These are phyloP conservation scores for Pterocarpus santalinus DNA, from an alignment of 306 rosid genomes.

Conservation along the genomic window DNA sequence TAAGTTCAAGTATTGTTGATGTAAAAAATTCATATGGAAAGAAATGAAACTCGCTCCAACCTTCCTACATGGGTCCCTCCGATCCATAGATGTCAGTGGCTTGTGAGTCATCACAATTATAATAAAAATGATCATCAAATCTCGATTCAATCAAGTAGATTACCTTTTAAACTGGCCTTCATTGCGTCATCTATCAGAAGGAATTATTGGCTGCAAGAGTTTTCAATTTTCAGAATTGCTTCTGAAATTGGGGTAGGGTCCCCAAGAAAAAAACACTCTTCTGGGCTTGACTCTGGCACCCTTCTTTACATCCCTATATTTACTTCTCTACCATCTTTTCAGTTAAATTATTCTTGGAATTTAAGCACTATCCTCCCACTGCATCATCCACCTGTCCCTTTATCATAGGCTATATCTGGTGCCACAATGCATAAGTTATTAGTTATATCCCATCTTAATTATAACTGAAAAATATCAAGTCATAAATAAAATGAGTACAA, in stretches of 20 bases:
- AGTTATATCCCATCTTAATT: no score
- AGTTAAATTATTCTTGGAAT: conserved; percentile 32
- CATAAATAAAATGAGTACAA: background rate
- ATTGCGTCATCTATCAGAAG: conserved; percentile 63
- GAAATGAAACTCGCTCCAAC: background rate
- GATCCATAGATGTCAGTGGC: conserved; percentile 53
- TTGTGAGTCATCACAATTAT: conserved; percentile 53
- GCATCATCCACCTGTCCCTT: conserved; percentile 29
- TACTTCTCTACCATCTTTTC: conserved; percentile 5
- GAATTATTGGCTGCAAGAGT: conserved; percentile 53
- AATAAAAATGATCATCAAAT: conserved; percentile 33
- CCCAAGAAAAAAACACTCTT: conserved; percentile 38
- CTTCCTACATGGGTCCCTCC: conserved; percentile 49
- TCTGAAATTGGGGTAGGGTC: conserved; percentile 56
- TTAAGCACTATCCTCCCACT: conserved; percentile 36
- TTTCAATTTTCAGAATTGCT: conserved; percentile 47
- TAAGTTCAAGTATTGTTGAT: background rate
- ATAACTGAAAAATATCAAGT: background rate
- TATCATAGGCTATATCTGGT: conserved; percentile 29
- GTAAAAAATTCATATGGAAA: no score
- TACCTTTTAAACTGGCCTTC: conserved; percentile 67
- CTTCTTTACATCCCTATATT: conserved; percentile 19
- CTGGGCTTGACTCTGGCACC: conserved; percentile 53
- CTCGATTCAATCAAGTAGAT: conserved; percentile 37
- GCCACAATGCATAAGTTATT: conserved; percentile 12